phyloP scores from a whole-genome alignment of 108 stramenopile species.

The Epithemia pelagica region DNA sequence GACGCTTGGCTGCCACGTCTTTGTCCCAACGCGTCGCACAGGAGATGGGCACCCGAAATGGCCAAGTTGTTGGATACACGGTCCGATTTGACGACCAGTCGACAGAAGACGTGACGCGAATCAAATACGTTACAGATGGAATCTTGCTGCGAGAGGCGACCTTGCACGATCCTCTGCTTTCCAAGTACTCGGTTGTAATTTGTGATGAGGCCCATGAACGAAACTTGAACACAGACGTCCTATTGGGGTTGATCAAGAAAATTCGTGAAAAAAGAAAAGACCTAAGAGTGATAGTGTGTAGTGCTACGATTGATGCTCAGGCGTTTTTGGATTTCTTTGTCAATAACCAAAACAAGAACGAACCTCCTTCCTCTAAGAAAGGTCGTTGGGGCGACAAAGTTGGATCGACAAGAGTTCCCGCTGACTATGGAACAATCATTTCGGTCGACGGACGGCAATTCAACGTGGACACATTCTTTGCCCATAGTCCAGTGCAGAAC shows the following conservation, averaged over 20 bases:
- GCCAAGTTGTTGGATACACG: slow-evolving; percentile 60
- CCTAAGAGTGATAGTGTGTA: slow-evolving; percentile 90
- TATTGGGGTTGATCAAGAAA: slow-evolving; percentile 87
- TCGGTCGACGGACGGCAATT: slow-evolving; percentile 76
- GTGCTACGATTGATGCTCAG: slow-evolving; percentile 95
- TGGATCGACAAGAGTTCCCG: slow-evolving; percentile 7
- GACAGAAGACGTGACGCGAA: slow-evolving; percentile 39
- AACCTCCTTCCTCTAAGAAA: slow-evolving; percentile 12
- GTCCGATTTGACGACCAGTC: slow-evolving; percentile 73
- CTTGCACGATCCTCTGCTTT: slow-evolving; percentile 83
- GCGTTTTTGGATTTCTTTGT: slow-evolving; percentile 89
- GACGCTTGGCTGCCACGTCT: slow-evolving; percentile 85
- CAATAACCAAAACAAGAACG: slow-evolving; percentile 18
- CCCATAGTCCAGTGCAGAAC: slow-evolving; percentile 63
- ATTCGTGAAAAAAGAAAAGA: slow-evolving; percentile 67
- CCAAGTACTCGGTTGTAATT: slow-evolving; percentile 88
- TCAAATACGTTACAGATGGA: slow-evolving; percentile 88
- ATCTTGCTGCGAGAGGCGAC: slow-evolving; percentile 85
- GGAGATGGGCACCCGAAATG: slow-evolving; percentile 47
- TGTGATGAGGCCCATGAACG: slow-evolving; percentile 97
- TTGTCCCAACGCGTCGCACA: slow-evolving; percentile 74
- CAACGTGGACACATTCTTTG: slow-evolving; percentile 86
- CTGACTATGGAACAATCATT: slow-evolving; percentile 61
- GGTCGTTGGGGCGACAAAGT: slow-evolving; percentile 30
- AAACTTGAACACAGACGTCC: slow-evolving; percentile 80